Percentiles rank a stretch among this genome's conserved stretches.
These are phyloP conservation scores for Cryphonectria nitschkei DNA, from an alignment of 2,329 filamentous ascomycete genomes.

Conservation along the genomic window DNA sequence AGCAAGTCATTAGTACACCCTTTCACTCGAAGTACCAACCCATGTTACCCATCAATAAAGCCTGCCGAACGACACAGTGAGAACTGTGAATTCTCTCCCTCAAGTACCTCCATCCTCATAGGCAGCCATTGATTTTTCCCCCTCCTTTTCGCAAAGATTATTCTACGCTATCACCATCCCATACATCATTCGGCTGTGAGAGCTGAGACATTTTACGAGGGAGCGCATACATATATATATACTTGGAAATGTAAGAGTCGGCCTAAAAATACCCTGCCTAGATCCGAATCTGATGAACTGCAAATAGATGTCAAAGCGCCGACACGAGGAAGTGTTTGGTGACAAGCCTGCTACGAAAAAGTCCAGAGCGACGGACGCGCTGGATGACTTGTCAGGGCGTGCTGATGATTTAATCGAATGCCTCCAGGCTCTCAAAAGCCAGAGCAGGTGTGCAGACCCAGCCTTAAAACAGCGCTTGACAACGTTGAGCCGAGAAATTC, in stretches of 20 bases:
- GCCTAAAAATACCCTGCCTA: not conserved
- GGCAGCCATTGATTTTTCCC: not conserved
- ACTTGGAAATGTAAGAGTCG: not conserved
- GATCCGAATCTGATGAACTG: not conserved
- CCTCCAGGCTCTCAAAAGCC: conserved; percentile 38
- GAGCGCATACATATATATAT: not conserved
- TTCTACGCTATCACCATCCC: not conserved
- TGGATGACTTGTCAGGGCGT: conserved; percentile 39
- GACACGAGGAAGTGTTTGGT: conserved; percentile 31
- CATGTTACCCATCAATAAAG: not conserved
- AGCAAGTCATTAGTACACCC: not conserved
- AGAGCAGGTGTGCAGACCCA: conserved; percentile 16
- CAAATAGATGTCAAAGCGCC: conserved; percentile 45
- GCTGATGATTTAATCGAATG: conserved; percentile 45
- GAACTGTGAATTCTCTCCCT: not conserved
- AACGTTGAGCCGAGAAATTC: conserved; percentile 27
- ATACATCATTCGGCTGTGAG: not conserved
- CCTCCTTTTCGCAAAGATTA: not conserved
- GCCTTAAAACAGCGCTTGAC: conserved; percentile 32
- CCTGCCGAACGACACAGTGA: not conserved
- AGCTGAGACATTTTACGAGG: not conserved
- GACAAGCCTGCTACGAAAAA: conserved; percentile 31
- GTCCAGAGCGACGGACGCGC: conserved; percentile 31
- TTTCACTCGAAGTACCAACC: not conserved
- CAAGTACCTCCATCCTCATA: not conserved